Evolutionary conservation across 2,329 filamentous ascomycete genomes (phyloP), one percentile per base, ranked within the genome.

Genomic region (Zelopaecilomyces penicillatus): DNA sequence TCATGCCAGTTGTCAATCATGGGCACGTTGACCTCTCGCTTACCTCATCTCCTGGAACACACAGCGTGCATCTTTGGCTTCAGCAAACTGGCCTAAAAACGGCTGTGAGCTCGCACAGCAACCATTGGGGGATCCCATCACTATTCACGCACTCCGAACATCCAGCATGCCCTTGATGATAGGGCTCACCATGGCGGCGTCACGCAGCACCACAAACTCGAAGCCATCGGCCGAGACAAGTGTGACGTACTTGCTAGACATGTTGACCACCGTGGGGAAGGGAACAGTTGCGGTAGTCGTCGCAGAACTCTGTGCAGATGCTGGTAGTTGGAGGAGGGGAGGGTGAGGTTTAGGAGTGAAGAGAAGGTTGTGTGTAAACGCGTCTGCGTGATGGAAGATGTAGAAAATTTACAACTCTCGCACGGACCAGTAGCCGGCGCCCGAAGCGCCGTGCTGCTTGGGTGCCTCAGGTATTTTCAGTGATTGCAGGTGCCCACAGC

Each of bases 91-190:
- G 59, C 74, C 78, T 82, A 57, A 50, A 50, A 41, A 47, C 36
- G n/a, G 38, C 35, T 48, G 50, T 51, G 50, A 57, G 55, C 45
- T 19, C 19, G 19, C 19, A 19, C 19, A 19, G 19, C 19, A 19
- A 42, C 30, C 28, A 8, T 28, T 33, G 32, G 19, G 19, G 27
- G n/a, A 37, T 9, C 12, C 35, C 32, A 19, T 34, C 27, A 38
- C 11, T 44, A 30, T 35, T 54, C 47, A 62, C 60, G 54, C 58
- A 83, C 82, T 83, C 54, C 75, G 73, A 11, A 81, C 77, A 56
- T 87, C 82, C 48, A 91, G 68, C 77, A 87, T 88, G 61, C 80
- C 75, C 66, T 80, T 84, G 66, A 91, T 83, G 47, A 82, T 76
- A 31, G 80, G 80, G 54, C 83, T 85, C 57, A 85, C 70, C 57